Conservation (phyloP, 306 rosid species). For the Quercus wislizeni region DNA sequence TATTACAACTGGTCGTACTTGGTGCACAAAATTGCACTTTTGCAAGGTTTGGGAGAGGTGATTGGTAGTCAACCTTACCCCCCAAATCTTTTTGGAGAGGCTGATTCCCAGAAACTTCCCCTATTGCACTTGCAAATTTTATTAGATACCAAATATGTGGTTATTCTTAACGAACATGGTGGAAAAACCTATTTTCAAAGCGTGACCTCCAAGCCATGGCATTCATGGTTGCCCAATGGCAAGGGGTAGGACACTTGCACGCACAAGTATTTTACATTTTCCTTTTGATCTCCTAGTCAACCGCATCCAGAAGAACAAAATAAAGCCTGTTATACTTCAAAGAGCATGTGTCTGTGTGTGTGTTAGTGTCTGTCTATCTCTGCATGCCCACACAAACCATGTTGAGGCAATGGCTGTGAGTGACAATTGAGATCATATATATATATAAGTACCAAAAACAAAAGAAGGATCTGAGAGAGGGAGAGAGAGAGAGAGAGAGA, state of each 20-base stretch:
- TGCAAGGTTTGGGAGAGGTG: too few relatives aligned
- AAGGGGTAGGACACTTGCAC: neutral
- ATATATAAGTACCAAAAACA: neutral
- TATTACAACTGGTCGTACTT: neutral
- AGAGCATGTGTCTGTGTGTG: neutral
- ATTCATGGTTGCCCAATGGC: neutral
- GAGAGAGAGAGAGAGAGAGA: neutral
- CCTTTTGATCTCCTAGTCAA: neutral
- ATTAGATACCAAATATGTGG: neutral
- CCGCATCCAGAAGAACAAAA: neutral
- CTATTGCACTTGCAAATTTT: neutral
- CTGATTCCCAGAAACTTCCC: neutral
- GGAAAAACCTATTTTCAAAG: slow-evolving; percentile 1
- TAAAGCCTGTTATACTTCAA: neutral
- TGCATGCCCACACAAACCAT: neutral
- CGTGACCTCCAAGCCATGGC: slow-evolving; percentile 7
- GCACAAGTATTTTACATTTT: neutral
- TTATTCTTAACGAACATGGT: neutral
- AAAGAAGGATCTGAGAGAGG: slow-evolving; percentile 2
- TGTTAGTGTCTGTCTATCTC: neutral
- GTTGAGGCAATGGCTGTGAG: neutral
- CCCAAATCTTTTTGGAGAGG: too few relatives aligned
- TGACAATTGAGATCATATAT: neutral
- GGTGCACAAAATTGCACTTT: too few relatives aligned
- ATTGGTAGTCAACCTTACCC: too few relatives aligned